Evolutionary conservation across 2,329 filamentous ascomycete species (phyloP), one percentile per base, ranked within the genome.

Genomic region (Diplodia mutila): DNA sequence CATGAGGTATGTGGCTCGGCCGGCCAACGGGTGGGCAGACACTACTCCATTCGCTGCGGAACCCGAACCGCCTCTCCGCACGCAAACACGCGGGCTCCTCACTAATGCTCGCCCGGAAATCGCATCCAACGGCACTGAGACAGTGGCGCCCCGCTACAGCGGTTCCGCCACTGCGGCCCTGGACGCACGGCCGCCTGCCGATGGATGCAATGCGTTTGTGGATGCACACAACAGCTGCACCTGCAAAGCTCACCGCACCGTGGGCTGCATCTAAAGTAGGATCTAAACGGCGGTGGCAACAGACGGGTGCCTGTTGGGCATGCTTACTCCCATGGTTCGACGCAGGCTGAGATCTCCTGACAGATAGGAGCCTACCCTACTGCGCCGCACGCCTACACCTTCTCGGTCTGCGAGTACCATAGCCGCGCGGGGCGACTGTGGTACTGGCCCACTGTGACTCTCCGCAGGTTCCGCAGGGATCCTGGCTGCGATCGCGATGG

Each of bases 401-500:
- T 42, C 39, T 42, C 16, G 18, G 42, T 46, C 16, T 21, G 18
- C 42, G 42, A n/a, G 18, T 46, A n/a, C 42, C 42, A 18, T n/a
- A 8, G 8, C 9, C 18, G 42, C 42, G 42, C 42, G 42, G 42
- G 42, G 42, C 42, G 42, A 46, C 49, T 23, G 49, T 52, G 21
- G 11, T 52, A 23, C 21, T 27, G 25, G 49, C 49, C 25, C 49
- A 27, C 49, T 52, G 55, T 42, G 55, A 39, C 37, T 59, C 32
- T 63, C 59, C 59, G 59, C 46, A 51, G 37, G 32, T 63, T 63
- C 59, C 59, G 59, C 59, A 16, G 14, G 42, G n/a, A 61, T 61
- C 57, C 57, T 29, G 57, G 57, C 57, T 61, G 42, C 59, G 59
- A 63, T 63, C 59, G 59, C 59, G 59, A 63, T 32, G 37, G n/a